Evolutionary conservation across 208 protist species (phyloP), one percentile per base, ranked within the genome.

Genomic region (Lotmaria passim): DNA sequence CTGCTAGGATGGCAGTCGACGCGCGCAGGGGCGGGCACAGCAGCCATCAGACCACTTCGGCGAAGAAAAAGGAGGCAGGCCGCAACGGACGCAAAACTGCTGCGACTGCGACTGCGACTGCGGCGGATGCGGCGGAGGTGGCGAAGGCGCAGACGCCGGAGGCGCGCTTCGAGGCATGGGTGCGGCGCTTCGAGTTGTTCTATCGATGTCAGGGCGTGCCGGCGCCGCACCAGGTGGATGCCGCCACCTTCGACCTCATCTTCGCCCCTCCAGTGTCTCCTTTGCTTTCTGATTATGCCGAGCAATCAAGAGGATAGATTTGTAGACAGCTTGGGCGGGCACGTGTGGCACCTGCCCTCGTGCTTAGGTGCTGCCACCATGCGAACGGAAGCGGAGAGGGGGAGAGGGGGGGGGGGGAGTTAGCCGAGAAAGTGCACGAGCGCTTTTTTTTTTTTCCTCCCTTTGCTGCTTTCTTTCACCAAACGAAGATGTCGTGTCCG

Each of bases 231-330:
- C 52, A 43, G 26, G 73, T 94, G 12, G 86, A 92, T 23, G 68
- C 58, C 14, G 69, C 31, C 5, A 75, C 75, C 47, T 94, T 92
- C 67, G 77, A 89, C 50, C 39, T 76, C 11, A 61, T 84, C 30
- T 85, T 89, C 52, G 56, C 79, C 8, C 78, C 83, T 1, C 56
- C 52, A 2, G 44, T 24, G 3, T 66, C 47, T 0, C 44, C 50
- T 1, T 4, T 41, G 53, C n/a, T n/a, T n/a, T n/a, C n/a, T n/a
- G n/a, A n/a, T n/a, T n/a, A n/a, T n/a, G n/a, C n/a, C n/a, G n/a
- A n/a, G n/a, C n/a, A n/a, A n/a, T n/a, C n/a, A 31, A 58, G 30
- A 8, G 15, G 41, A 56, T 55, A 28, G 28, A 48, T 7, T 48
- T 48, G 14, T 48, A 21, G 14, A 21, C 19, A 48, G 44, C 38